Evolutionary conservation across 2,329 filamentous ascomycete genomes (phyloP).

Genomic region (Orbilia blumenaviensis): DNA sequence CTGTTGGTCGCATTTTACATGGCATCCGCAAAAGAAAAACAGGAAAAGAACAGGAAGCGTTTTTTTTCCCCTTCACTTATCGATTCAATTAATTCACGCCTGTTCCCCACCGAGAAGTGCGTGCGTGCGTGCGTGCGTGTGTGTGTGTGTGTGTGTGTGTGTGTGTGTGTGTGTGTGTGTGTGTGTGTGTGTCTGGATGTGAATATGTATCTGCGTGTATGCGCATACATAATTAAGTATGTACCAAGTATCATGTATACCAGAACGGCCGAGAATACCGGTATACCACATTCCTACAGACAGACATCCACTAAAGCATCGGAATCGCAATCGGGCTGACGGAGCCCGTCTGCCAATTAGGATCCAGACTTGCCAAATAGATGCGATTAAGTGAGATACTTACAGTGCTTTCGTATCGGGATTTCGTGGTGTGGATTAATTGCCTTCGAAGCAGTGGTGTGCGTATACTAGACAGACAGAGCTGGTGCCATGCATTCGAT

Average conservation of each 20-base stretch:
- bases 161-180: too few relatives aligned
- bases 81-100: background rate
- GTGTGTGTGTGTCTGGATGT: too few relatives aligned
- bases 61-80: background rate
- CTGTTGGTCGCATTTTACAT: background rate
- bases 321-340: slow-evolving; percentile 31
- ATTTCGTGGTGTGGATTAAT: slow-evolving; percentile 11
- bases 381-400: slow-evolving; percentile 14
- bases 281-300: slow-evolving; percentile 15
- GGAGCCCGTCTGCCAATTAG: background rate
- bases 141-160: too few relatives aligned
- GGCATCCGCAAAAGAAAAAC: slow-evolving; percentile 10
- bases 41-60: slow-evolving; percentile 1
- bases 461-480: background rate
- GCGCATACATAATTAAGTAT: too few relatives aligned
- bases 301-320: slow-evolving; percentile 3
- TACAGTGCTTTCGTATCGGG: slow-evolving; percentile 22
- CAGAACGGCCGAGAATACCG: slow-evolving; percentile 20
- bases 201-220: too few relatives aligned
- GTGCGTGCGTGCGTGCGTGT: background rate
- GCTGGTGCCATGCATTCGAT: slow-evolving; percentile 15
- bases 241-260: too few relatives aligned
- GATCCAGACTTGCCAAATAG: background rate
- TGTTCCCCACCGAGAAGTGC: background rate
- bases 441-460: background rate